Percentiles rank a stretch among this genome's conserved stretches.
Evolutionary conservation across 179 eudicot genomes (phyloP).

Genomic region (Beta corolliflora): DNA sequence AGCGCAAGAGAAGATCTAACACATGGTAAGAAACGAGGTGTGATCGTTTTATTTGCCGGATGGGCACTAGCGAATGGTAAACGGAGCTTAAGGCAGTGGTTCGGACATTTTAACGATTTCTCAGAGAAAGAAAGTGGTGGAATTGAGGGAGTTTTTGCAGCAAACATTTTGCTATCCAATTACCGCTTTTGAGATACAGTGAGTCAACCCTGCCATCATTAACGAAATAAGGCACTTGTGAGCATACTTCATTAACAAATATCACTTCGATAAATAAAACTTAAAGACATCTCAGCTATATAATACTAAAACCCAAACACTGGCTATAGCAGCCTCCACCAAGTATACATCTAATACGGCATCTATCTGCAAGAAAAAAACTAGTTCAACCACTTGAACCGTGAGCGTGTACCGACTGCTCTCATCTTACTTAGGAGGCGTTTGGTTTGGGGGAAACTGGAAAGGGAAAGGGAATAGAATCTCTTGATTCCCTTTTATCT

Average conservation of each 20-base stretch:
- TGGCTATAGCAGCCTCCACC: background rate
- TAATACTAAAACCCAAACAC: too few species aligned
- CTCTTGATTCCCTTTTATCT: too few species aligned
- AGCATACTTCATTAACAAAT: background rate
- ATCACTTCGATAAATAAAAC: background rate
- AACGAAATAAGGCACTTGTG: background rate
- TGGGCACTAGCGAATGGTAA: conserved; percentile 17
- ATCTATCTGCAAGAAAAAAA: background rate
- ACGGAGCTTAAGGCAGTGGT: conserved; percentile 13
- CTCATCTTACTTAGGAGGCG: background rate
- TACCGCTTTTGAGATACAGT: background rate
- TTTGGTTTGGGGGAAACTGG: too few species aligned
- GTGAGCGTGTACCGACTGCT: background rate
- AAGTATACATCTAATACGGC: background rate
- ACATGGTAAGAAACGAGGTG: conserved; percentile 5
- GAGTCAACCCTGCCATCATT: conserved; percentile 10
- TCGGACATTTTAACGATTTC: conserved; percentile 24
- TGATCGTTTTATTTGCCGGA: conserved; percentile 16
- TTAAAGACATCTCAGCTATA: too few species aligned
- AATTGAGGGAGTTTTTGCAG: conserved; percentile 29
- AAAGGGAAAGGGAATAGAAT: too few species aligned
- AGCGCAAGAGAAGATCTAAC: conserved; percentile 22
- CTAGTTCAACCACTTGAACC: background rate
- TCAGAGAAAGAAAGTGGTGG: conserved; percentile 21
- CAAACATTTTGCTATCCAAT: conserved; percentile 28